A percentile compares a stretch with the other conserved stretches of the same genome.
Evolutionary conservation across 2,329 filamentous ascomycete genomes (phyloP).

Genomic region (Plenodomus tracheiphilus): DNA sequence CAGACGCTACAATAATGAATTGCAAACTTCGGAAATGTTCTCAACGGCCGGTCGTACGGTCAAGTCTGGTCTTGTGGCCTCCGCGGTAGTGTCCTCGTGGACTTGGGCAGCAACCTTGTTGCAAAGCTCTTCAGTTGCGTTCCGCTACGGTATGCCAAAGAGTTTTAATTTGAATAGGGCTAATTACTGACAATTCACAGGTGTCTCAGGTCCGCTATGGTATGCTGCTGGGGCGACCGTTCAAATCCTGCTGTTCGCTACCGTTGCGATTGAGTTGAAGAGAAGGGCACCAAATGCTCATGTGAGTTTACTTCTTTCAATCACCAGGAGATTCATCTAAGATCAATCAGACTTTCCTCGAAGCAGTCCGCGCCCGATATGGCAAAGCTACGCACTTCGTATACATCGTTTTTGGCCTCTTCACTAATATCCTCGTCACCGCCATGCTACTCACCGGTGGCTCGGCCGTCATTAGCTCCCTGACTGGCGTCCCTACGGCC

Average conservation of each 20-base stretch:
- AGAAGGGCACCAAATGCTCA: slow-evolving; percentile 39
- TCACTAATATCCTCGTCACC: slow-evolving; percentile 84
- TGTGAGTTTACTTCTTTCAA: slow-evolving; percentile 10
- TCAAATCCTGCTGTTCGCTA: slow-evolving; percentile 37
- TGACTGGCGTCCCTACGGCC: slow-evolving; percentile 70
- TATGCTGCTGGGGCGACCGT: slow-evolving; percentile 39
- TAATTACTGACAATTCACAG: slow-evolving; percentile 7
- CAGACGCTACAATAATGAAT: slow-evolving; percentile 36
- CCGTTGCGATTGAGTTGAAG: slow-evolving; percentile 38
- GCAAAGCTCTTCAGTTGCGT: slow-evolving; percentile 37
- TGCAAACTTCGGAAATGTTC: slow-evolving; percentile 38
- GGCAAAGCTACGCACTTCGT: slow-evolving; percentile 72
- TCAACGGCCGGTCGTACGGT: slow-evolving; percentile 36
- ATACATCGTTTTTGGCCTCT: slow-evolving; percentile 78
- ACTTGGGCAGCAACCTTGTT: slow-evolving; percentile 38
- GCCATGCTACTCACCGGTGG: slow-evolving; percentile 88
- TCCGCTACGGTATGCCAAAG: slow-evolving; percentile 32
- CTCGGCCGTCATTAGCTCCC: slow-evolving; percentile 61
- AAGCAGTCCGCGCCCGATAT: slow-evolving; percentile 83
- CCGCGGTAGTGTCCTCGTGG: slow-evolving; percentile 34
- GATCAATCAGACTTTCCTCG: slow-evolving; percentile 71
- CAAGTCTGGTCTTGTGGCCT: slow-evolving; percentile 37
- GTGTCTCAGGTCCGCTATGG: slow-evolving; percentile 39
- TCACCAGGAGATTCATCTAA: not conserved
- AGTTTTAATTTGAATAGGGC: fast-evolving